Evolutionary conservation across 192 early-diverging fungal species (phyloP), one percentile per base, ranked within the genome.

Genomic region (Spizellomyces sp.): DNA sequence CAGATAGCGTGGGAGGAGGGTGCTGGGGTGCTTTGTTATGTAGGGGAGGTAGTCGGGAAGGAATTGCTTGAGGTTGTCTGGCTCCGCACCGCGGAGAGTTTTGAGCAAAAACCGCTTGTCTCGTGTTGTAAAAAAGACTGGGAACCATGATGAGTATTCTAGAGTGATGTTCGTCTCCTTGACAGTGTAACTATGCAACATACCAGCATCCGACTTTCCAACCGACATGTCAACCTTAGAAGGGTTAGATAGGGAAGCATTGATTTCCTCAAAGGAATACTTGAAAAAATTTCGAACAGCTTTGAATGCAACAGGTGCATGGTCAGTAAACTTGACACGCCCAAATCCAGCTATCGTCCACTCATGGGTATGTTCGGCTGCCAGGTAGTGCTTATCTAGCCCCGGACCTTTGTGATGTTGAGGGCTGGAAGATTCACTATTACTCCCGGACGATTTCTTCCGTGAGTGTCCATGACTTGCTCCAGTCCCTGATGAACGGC

Each of bases 321-420:
- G 71, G 45, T 82, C 80, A 15, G 66, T 74, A 52, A 76, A 79
- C 48, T 64, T 55, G 8, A 79, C 64, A 7, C 61, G 44, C 6
- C 80, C 80, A 58, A 60, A 79, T 10, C 57, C 71, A 21, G 80
- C 64, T 9, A 80, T 73, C 62, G 62, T 56, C 79, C 79, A 80
- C 19, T 76, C 67, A 46, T 77, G 66, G 9, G 44, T 8, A 22
- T 74, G 75, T 58, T 80, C 75, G 8, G 71, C 64, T 6, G 44
- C 59, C 56, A 73, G 71, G 64, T 70, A 73, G n/a, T 67, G 66
- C 9, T 55, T 15, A 14, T 67, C 55, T 15, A 57, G 60, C 7
- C 54, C 54, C n/a, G n/a, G n/a, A 56, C 22, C 22, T 56, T 36
- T 36, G 27, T 36, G 3, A 36, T 36, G 27, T 3, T 36, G 27